Base-by-base conservation (phyloP, 2,329 filamentous ascomycete species). In the Chalaropsis ovoidea region DNA sequence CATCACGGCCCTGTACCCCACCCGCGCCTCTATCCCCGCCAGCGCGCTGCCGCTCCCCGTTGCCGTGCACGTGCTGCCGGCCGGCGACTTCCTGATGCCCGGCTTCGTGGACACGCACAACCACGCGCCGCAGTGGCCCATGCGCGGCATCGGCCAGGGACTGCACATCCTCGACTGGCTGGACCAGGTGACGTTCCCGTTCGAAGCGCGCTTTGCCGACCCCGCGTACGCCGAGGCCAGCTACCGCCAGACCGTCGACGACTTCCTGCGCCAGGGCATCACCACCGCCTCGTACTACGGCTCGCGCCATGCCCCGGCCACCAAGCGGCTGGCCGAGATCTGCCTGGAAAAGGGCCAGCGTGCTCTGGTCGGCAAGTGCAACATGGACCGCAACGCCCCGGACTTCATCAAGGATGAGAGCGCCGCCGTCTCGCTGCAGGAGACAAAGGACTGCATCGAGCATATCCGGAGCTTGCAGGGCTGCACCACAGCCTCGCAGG, bases 21-120 rank as follows among this genome's bases (percentile, higher is more conserved):
- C 43, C 11, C n/a, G 42, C 27, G 49, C 15, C 47, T 56, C 49
- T 31, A 39, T 67, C 27, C 62, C 58, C 2, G 15, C 35, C n/a
- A 24, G 54, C 13, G 22, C 39, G 8, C 24, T 19, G 17, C 41
- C 63, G 39, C 35, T 64, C 19, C 63, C 63, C 15, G 47, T 35
- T 31, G n/a, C 62, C 8, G 22, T 47, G 52, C 71, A 70, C 42
- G 70, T 69, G 31, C 74, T 82, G 2, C 61, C 69, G 1, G 74
- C 71, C 7, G 77, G 77, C 47, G 73, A 82, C 58, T 83, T 86
- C 69, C 72, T 85, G 61, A 79, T 84, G 66, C 83, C 83, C 0
- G 82, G 82, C 54, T 81, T 85, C 70, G 75, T 88, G 64, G 85
- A 88, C 74, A 87, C 84, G 0, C 86, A 88, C 72, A 86, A 86